Base-by-base conservation (phyloP, 257 asterid genomes). In the Solanum chmielewskii region DNA sequence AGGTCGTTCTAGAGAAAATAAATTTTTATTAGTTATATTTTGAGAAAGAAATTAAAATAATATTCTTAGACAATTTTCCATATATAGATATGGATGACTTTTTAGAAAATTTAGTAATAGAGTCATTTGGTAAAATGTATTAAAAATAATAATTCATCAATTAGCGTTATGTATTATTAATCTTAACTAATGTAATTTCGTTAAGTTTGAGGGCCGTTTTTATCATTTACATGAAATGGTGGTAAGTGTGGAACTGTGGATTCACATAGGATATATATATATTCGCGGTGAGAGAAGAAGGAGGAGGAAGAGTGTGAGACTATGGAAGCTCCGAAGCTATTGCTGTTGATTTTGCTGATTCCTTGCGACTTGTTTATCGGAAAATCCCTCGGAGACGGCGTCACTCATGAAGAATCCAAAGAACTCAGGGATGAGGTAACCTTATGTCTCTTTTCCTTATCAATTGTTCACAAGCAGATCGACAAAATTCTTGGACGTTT, bases 341-440 rank as follows among this genome's bases (percentile, higher is more conserved):
- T 56, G 85, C 83, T 91, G 41, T 84, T 96, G 16, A 83, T 93
- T 3, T 74, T 91, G 41, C 87, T 96, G n/a, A 86, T 93, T 3
- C 80, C 86, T 85, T 89, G 92, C 13, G 91, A 88, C 85, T 52
- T 77, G 86, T 93, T 93, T 60, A 37, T 94, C 5, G 86, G 87
- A 89, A 86, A 70, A 86, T 81, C 89, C 86, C 82, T 89, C 29
- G 92, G 98, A 1, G 99, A 95, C 80, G 97, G 96, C 89, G 99
- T 97, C 85, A 92, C 96, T 84, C 89, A 92, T 78, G 92, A 93
- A 62, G 99, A 95, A 90, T 96, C 99, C 71, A 91, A 84, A 89
- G 90, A 92, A 86, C 99, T 95, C 91, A 92, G 99, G 91, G 97
- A 95, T 86, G 99, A 97, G 98, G 99, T 97, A 27, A 78, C 33